These are phyloP conservation scores for Zygoascus biomembranicola DNA, from an alignment of 805 yeast species.

Conservation along the genomic window DNA sequence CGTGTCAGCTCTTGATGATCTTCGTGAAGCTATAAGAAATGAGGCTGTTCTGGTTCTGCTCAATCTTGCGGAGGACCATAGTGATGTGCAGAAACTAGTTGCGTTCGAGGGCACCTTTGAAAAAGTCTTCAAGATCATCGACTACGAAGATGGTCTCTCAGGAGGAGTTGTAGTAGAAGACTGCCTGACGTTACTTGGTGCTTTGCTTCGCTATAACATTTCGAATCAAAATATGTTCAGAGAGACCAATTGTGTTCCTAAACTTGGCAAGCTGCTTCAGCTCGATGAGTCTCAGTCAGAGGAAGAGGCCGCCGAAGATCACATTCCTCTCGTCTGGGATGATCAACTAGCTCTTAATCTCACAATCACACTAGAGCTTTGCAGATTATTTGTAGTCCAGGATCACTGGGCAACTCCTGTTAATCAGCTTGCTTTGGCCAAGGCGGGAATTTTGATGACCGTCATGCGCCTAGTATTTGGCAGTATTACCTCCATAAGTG, in stretches of 20 bases:
- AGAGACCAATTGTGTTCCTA: constrained; percentile 72
- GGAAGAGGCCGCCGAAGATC: not conserved
- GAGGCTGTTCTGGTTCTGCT: constrained; percentile 73
- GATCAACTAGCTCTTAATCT: constrained; percentile 66
- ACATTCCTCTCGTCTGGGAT: constrained; percentile 53
- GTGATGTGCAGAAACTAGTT: constrained; percentile 82
- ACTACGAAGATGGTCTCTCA: constrained; percentile 79
- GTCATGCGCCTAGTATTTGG: constrained; percentile 64
- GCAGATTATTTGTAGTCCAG: constrained; percentile 61
- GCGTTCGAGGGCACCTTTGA: constrained; percentile 94
- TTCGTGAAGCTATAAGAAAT: constrained; percentile 79
- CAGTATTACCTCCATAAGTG: constrained; percentile 49
- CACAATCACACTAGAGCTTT: constrained; percentile 59
- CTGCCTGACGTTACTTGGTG: constrained; percentile 66
- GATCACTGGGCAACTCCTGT: constrained; percentile 56
- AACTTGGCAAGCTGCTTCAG: constrained; percentile 51
- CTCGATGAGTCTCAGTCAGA: constrained; percentile 29
- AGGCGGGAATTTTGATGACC: constrained; percentile 55
- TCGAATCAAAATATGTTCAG: constrained; percentile 84
- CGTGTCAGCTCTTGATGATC: constrained; percentile 52
- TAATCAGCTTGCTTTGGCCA: constrained; percentile 55
- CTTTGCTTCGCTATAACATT: constrained; percentile 70
- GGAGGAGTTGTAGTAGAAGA: constrained; percentile 91
- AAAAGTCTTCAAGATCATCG: constrained; percentile 65
- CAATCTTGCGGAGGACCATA: constrained; percentile 72